phyloP scores from a whole-genome alignment of 805 yeast genomes.

The Naumovozyma castellii region DNA sequence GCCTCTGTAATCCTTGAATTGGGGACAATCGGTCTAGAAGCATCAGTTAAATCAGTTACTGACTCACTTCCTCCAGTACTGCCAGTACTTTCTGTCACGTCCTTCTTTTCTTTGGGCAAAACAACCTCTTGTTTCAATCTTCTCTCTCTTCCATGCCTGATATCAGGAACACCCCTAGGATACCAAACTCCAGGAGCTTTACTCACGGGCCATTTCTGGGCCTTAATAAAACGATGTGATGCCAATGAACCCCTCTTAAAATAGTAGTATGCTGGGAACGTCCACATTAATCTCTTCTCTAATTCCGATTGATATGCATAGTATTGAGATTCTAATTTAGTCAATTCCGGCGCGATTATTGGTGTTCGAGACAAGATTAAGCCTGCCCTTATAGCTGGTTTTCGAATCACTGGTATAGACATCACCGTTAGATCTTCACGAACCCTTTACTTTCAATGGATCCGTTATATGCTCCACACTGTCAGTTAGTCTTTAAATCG shows the following conservation, averaged over 20 bases:
- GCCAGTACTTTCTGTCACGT: background rate
- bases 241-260: conserved; percentile 84
- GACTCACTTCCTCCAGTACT: conserved; percentile 22
- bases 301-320: conserved; percentile 78
- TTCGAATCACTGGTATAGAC: conserved; percentile 6
- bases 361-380: conserved; percentile 74
- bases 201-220: conserved; percentile 66
- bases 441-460: background rate
- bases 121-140: conserved; percentile 65
- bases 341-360: conserved; percentile 66
- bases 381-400: conserved; percentile 34
- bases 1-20: conserved; percentile 71
- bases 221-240: conserved; percentile 66
- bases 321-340: conserved; percentile 63
- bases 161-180: conserved; percentile 76
- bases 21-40: conserved; percentile 57
- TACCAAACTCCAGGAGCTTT: conserved; percentile 69
- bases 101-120: conserved; percentile 58
- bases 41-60: conserved; percentile 30
- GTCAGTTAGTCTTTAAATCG: too few species aligned
- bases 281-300: conserved; percentile 91
- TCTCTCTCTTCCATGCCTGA: conserved; percentile 83
- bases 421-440: background rate
- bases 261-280: conserved; percentile 89
- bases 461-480: background rate